A percentile compares a stretch with the other conserved stretches of the same genome.
Evolutionary conservation across 2,329 filamentous ascomycete species (phyloP).

Genomic region (Paracoccidioides brasiliensis): DNA sequence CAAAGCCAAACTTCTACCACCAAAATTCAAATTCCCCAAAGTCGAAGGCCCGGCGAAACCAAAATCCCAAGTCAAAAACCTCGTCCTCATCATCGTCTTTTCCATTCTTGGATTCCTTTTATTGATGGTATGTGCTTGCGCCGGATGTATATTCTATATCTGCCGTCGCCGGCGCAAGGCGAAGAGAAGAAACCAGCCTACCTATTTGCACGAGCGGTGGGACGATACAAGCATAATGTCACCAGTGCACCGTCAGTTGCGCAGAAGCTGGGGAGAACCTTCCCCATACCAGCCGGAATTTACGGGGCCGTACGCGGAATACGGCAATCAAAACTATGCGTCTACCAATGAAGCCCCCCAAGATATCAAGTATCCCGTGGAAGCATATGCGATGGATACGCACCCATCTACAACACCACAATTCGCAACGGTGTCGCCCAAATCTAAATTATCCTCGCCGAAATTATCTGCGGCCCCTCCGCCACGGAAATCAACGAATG

Average conservation of each 20-base stretch:
- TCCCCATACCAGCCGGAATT: constrained; percentile 1
- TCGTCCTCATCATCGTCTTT: constrained; percentile 30
- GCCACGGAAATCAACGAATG: not conserved
- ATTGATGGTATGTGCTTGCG: constrained; percentile 18
- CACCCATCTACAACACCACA: not conserved
- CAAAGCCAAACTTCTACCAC: constrained; percentile 26
- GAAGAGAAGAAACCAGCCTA: constrained; percentile 15
- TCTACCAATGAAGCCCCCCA: constrained; percentile 1
- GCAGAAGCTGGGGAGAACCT: constrained; percentile 16
- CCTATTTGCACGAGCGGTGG: constrained; percentile 24
- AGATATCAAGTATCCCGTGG: constrained; percentile 11
- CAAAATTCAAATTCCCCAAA: constrained; percentile 16
- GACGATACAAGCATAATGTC: constrained; percentile 22
- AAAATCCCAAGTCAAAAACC: constrained; percentile 14
- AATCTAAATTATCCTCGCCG: not conserved
- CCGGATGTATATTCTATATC: constrained; percentile 32
- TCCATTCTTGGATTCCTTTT: constrained; percentile 32
- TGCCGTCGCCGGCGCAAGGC: constrained; percentile 28
- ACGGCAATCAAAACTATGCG: not conserved
- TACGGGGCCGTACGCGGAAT: not conserved
- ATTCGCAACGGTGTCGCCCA: not conserved
- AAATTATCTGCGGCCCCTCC: not conserved
- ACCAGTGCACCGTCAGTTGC: constrained; percentile 11
- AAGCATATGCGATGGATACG: constrained; percentile 8
- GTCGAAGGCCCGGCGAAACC: constrained; percentile 9